Percentiles rank a stretch among this genome's conserved stretches.
These are phyloP conservation scores for Raphanus hybrid DNA, from an alignment of 441 rosid genomes.

Conservation along the genomic window DNA sequence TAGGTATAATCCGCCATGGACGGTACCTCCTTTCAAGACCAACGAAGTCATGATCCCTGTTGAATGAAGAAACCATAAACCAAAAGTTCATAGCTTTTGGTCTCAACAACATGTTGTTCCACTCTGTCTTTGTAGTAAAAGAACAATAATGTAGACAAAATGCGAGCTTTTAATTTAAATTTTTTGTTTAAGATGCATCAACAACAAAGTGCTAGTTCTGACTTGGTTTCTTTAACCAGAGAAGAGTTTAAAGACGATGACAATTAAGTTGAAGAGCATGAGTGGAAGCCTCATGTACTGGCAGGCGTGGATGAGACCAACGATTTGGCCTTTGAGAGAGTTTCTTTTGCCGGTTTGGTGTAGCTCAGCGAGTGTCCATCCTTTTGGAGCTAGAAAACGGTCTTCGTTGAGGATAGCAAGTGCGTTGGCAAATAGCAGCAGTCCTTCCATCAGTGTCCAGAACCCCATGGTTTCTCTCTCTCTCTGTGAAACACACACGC, in stretches of 20 bases:
- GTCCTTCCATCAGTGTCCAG: slow-evolving; percentile 75
- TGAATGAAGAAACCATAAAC: slow-evolving; percentile 48
- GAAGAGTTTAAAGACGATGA: slow-evolving; percentile 62
- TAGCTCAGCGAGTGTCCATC: slow-evolving; percentile 79
- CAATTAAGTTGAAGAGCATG: slow-evolving; percentile 61
- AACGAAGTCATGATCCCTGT: slow-evolving; percentile 83
- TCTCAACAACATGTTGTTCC: slow-evolving; percentile 14
- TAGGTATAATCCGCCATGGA: too few relatives aligned
- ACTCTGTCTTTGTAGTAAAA: not conserved
- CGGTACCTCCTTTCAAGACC: slow-evolving; percentile 30
- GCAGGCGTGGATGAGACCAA: slow-evolving; percentile 82
- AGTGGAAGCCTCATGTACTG: slow-evolving; percentile 89
- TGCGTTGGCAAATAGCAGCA: slow-evolving; percentile 78
- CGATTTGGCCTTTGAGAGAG: slow-evolving; percentile 67
- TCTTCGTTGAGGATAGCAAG: slow-evolving; percentile 85
- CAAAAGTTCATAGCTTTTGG: slow-evolving; percentile 8
- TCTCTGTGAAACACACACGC: slow-evolving; percentile 5
- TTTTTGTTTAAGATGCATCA: not conserved
- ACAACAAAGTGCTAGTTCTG: not conserved
- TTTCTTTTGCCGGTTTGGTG: slow-evolving; percentile 60
- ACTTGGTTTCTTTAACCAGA: slow-evolving; percentile 44
- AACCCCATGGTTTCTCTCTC: slow-evolving; percentile 63
- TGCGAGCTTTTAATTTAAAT: not conserved
- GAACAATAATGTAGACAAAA: slow-evolving; percentile 27
- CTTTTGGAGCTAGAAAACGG: slow-evolving; percentile 73